phyloP scores from a whole-genome alignment of 2,329 filamentous ascomycete species.

The Paraphoma sp. region DNA sequence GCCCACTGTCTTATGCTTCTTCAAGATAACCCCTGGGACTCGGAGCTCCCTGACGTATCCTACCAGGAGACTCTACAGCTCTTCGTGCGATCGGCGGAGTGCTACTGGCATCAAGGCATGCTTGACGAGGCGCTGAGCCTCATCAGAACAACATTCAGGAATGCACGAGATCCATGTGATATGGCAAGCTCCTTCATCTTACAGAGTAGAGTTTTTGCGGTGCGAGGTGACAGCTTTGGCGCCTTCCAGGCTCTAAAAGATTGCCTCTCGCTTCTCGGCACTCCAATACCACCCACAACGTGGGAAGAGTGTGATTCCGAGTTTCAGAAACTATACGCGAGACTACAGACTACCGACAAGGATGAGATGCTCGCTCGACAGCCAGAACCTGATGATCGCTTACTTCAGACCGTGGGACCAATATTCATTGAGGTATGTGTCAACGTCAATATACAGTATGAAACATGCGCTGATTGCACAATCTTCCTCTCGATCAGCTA shows the following conservation, averaged over 20 bases:
- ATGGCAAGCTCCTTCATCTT: slow-evolving; percentile 86
- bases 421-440: slow-evolving; percentile 65
- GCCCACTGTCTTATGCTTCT: slow-evolving; percentile 78
- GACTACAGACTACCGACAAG: slow-evolving; percentile 55
- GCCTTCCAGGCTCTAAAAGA: slow-evolving; percentile 75
- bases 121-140: slow-evolving; percentile 70
- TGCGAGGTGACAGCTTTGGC: slow-evolving; percentile 72
- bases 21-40: slow-evolving; percentile 79
- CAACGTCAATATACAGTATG: too few species aligned
- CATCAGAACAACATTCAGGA: slow-evolving; percentile 72
- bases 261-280: slow-evolving; percentile 70
- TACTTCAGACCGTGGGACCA: slow-evolving; percentile 69
- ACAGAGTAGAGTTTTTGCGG: slow-evolving; percentile 78
- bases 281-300: slow-evolving; percentile 69
- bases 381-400: slow-evolving; percentile 56
- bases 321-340: slow-evolving; percentile 62
- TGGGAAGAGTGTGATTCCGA: slow-evolving; percentile 80
- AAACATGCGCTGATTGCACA: too few species aligned
- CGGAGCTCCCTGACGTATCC: slow-evolving; percentile 71
- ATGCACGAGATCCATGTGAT: slow-evolving; percentile 75
- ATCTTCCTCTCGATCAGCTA: slow-evolving; percentile 52
- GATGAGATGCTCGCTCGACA: slow-evolving; percentile 51
- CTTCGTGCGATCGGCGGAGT: slow-evolving; percentile 80
- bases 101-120: slow-evolving; percentile 79
- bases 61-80: slow-evolving; percentile 81